Evolutionary conservation across 2,329 filamentous ascomycete species (phyloP).

Genomic region (Aspergillus jensenii): DNA sequence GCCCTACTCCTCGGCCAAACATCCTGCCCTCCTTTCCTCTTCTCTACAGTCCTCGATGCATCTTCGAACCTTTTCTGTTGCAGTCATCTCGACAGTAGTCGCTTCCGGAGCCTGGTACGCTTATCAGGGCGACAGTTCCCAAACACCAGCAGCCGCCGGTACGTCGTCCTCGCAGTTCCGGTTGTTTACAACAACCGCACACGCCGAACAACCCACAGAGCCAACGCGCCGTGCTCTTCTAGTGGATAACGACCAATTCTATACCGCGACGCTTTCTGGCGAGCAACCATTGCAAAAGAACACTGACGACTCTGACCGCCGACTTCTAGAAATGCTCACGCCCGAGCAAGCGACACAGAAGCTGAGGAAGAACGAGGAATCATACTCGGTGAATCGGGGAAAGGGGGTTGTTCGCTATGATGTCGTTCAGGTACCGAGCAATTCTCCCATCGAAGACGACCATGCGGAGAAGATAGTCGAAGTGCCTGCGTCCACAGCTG

Average conservation of each 20-base stretch:
- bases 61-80: constrained; percentile 49
- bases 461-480: constrained; percentile 98
- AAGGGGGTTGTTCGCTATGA: constrained; percentile 93
- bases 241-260: constrained; percentile 86
- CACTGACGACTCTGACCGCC: constrained; percentile 78
- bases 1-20: constrained; percentile 34
- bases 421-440: constrained; percentile 89
- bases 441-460: constrained; percentile 97
- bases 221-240: constrained; percentile 67
- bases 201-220: constrained; percentile 52
- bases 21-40: constrained; percentile 35
- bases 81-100: constrained; percentile 48
- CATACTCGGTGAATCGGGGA: constrained; percentile 84
- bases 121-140: constrained; percentile 40
- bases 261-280: constrained; percentile 80
- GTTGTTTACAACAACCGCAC: constrained; percentile 25
- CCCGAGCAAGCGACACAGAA: constrained; percentile 91
- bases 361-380: constrained; percentile 85
- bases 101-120: constrained; percentile 52
- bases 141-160: constrained; percentile 24
- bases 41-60: constrained; percentile 49
- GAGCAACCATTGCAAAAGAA: constrained; percentile 86
- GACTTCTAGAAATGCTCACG: constrained; percentile 92
- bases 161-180: constrained; percentile 26
- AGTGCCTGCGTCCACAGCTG: constrained; percentile 64